Base-by-base conservation (phyloP, 805 yeast genomes). In the Candida endomychidarum region DNA sequence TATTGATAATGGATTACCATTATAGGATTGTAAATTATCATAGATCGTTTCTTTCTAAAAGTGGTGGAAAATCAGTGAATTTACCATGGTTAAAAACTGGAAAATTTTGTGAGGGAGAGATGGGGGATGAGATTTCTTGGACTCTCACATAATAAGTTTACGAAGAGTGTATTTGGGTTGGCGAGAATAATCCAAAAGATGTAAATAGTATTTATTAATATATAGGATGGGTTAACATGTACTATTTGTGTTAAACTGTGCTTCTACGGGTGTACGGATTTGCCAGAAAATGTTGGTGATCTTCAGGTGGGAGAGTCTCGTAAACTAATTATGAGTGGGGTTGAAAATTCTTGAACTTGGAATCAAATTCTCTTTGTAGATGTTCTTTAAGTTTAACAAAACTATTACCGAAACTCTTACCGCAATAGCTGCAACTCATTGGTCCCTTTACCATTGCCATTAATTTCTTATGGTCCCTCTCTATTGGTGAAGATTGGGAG, bases 351-450 rank as follows among this genome's bases (percentile, higher is more conserved):
- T 17, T 18, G 20, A 47, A 56, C 30, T 43, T 52, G 20, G 39
- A 45, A 11, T 20, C 35, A 41, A 56, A 61, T 32, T 63, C 68
- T 2, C 32, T 32, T 8, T 25, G 35, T 32, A 65, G 53, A 38
- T 65, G 71, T 10, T 41, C 39, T 43, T 65, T 65, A 25, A 65
- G 49, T 19, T 42, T 43, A 6, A 40, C 42, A 33, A 65, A 56
- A 21, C 48, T 50, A 46, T 40, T 50, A 4, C 55, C 66, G 37
- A 58, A 64, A 17, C 37, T 39, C 23, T 40, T 33, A 3, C 52
- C 50, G 46, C 71, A 65, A 29, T 53, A 50, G 6, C 55, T 24
- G 39, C 71, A 65, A 14, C 24, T 37, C 17, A 61, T 49, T 3
- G 64, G 61, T 9, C 45, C 48, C 21, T 51, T 55, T 3, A 56